Conservation (phyloP, 2,329 filamentous ascomycete species). For the Cladosporium austrohemisphaericum region DNA sequence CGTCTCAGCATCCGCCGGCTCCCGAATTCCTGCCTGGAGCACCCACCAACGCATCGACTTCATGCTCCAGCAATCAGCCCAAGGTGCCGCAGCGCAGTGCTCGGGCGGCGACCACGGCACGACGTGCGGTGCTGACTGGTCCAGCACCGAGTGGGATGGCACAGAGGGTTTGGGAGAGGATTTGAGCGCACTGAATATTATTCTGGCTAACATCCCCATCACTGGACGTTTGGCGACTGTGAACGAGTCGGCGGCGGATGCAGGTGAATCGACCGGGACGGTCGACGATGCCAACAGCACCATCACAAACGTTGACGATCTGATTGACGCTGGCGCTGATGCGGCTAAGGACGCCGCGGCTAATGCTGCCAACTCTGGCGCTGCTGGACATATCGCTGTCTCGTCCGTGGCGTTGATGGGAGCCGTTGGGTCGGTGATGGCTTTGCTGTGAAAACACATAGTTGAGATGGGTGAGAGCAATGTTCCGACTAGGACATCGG, state of each 20-base stretch:
- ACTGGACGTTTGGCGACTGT: constrained; percentile 11
- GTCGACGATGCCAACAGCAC: neutral
- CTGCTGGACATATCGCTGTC: neutral
- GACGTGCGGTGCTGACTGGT: constrained; percentile 42
- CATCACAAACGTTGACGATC: neutral
- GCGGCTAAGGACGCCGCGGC: neutral
- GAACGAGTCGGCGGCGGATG: constrained; percentile 10
- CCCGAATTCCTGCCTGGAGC: neutral
- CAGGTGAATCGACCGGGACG: neutral
- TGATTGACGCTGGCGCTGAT: neutral
- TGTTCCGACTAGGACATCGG: too few relatives aligned
- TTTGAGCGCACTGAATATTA: constrained; percentile 51
- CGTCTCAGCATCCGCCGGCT: constrained; percentile 31
- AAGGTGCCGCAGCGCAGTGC: constrained; percentile 52
- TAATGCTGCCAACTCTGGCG: neutral
- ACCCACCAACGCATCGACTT: constrained; percentile 14
- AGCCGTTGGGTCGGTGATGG: neutral
- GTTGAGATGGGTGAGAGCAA: too few relatives aligned
- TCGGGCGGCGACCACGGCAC: constrained; percentile 41
- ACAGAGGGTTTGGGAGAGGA: constrained; percentile 50
- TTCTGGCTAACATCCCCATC: constrained; percentile 38
- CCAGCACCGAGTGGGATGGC: constrained; percentile 40
- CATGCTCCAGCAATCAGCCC: constrained; percentile 42
- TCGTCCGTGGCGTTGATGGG: neutral
- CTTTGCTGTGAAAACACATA: too few relatives aligned